phyloP scores from a whole-genome alignment of 1,284 basidiomycete genomes.

The Trichosporon ovoides region DNA sequence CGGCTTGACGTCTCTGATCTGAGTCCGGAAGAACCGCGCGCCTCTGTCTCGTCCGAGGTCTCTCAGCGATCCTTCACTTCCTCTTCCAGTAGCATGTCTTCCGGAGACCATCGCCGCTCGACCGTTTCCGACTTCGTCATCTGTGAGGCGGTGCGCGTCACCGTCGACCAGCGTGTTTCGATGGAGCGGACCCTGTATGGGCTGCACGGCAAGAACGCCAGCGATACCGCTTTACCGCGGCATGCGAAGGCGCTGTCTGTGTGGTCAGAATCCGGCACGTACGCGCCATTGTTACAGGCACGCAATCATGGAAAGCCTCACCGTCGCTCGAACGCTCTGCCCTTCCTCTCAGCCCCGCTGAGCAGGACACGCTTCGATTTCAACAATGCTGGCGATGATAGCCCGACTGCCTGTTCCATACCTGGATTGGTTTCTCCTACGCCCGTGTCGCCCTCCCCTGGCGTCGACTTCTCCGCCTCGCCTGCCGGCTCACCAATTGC shows the following conservation, averaged over 20 bases:
- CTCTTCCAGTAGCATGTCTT: background rate
- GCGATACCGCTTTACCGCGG: background rate
- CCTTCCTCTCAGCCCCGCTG: background rate
- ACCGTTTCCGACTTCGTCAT: conserved; percentile 23
- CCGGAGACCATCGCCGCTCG: conserved; percentile 7
- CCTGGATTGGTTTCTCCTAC: background rate
- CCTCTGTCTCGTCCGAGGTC: background rate
- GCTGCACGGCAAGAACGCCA: background rate
- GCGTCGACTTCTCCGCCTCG: background rate
- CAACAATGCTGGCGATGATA: too few relatives aligned
- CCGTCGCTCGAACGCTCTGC: background rate
- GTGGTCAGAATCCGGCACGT: conserved; percentile 5
- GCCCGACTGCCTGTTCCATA: background rate
- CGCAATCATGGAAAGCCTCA: background rate
- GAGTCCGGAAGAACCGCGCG: background rate
- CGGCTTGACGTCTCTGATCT: too few relatives aligned
- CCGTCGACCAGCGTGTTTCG: background rate
- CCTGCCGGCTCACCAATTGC: background rate
- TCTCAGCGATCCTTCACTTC: background rate
- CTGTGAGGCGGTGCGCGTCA: conserved; percentile 3
- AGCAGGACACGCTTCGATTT: conserved; percentile 3
- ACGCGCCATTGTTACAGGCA: background rate
- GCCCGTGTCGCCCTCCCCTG: background rate
- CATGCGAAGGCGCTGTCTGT: conserved; percentile 12
- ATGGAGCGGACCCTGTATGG: background rate